Conservation (phyloP, 2,329 filamentous ascomycete genomes). For the Exophiala aquamarina region DNA sequence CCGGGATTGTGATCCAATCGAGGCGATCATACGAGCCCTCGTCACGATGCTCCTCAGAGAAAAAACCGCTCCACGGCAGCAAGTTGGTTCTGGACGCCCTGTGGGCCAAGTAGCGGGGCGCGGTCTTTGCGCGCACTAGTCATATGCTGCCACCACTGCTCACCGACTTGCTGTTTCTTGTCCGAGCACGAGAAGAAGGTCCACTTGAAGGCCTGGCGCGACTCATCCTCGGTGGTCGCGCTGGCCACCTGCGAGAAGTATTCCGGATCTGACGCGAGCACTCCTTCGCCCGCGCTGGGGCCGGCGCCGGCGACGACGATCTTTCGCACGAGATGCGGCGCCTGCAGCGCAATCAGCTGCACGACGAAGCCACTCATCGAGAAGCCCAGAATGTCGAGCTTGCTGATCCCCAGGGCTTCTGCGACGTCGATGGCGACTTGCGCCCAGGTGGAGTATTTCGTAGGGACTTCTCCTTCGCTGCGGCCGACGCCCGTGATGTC, state of each 20-base stretch:
- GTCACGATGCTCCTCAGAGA: conserved; percentile 11
- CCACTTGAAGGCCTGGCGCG: conserved; percentile 4
- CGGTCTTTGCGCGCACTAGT: conserved; percentile 1
- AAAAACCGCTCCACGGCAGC: conserved; percentile 8
- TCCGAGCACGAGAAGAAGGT: conserved; percentile 14
- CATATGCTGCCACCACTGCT: conserved; percentile 13
- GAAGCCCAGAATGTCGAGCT: conserved; percentile 51
- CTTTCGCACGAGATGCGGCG: conserved; percentile 38
- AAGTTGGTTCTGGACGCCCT: conserved; percentile 9
- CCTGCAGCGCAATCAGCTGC: conserved; percentile 46
- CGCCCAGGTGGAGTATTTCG: conserved; percentile 40
- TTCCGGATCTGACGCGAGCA: conserved; percentile 11
- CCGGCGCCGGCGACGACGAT: conserved; percentile 48
- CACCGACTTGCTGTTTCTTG: conserved; percentile 8
- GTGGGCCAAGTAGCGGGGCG: conserved; percentile 5
- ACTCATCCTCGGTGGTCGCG: conserved; percentile 7
- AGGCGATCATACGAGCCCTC: conserved; percentile 14
- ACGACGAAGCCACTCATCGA: conserved; percentile 52
- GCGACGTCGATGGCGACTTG: conserved; percentile 31
- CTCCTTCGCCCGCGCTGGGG: conserved; percentile 33
- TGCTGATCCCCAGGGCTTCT: conserved; percentile 31
- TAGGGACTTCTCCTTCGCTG: conserved; percentile 44
- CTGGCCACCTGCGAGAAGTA: conserved; percentile 11
- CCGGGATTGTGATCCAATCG: conserved; percentile 10
- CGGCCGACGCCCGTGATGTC: conserved; percentile 52